Base-by-base conservation (phyloP, 2,329 filamentous ascomycete genomes). In the Calycina herbarum region DNA sequence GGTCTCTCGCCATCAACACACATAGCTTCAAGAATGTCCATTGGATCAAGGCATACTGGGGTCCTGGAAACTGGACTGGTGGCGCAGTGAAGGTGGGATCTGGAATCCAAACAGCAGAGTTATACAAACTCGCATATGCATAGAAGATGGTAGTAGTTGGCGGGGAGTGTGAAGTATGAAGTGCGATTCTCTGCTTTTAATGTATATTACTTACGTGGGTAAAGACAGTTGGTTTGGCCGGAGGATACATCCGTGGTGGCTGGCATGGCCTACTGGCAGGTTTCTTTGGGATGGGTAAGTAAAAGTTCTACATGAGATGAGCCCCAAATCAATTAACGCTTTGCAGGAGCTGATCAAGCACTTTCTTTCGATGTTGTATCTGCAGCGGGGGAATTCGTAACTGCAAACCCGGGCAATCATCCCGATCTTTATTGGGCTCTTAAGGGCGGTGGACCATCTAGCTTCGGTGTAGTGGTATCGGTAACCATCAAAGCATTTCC, bases 1-100 rank as follows among this genome's bases (percentile, higher is more conserved):
- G 81, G 5, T 77, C 79, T 0, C 71, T 83, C 1, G 79, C 77
- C 64, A 75, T 83, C 67, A 83, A 80, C 79, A 82, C 78, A 1
- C 80, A 82, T 68, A 69, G 79, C 61, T 71, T 82, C 51, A 82
- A 82, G 67, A 70, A 75, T 2, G 76, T 79, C 13, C 71, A 77
- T 29, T 77, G 80, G 63, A 71, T 79, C 48, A 61, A 64, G 31
- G 68, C 76, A 45, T 76, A 79, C 72, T 67, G 48, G 8, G 68
- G 73, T 5, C 59, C 65, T 31, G 72, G 71, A 7, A 61, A 68
- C 1, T 79, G 78, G 64, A 72, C 51, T 2, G 76, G 77, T 2
- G 73, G 71, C 64, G 78, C 77, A 5, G 73, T 73, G 10, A 73
- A 74, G 0, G 68, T 78, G 6, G 77, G 76, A 17, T 71, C 76